phyloP scores from a whole-genome alignment of 140 eudicot species.

The Senecio squalidus region DNA sequence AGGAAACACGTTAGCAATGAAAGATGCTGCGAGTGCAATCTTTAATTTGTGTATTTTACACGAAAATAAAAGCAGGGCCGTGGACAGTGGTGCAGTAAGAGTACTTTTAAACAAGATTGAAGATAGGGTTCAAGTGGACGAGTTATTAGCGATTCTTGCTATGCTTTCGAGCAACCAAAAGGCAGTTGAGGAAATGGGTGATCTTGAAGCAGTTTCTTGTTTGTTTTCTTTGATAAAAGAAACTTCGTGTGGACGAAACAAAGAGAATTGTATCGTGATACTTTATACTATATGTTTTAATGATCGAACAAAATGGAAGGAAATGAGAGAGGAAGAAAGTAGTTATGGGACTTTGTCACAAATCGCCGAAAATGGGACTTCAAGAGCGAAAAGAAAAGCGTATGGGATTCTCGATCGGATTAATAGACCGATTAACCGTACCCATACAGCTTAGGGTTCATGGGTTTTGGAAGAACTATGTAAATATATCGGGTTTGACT shows the following conservation, averaged over 20 bases:
- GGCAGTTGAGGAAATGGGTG: conserved; percentile 75
- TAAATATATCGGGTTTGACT: conserved; percentile 45
- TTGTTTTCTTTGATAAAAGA: conserved; percentile 61
- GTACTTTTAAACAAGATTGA: conserved; percentile 55
- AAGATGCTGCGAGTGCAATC: conserved; percentile 86
- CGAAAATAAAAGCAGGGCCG: conserved; percentile 73
- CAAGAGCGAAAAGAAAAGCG: conserved; percentile 93
- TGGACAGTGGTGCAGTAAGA: conserved; percentile 59
- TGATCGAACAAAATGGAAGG: conserved; percentile 59
- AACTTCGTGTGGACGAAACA: conserved; percentile 58
- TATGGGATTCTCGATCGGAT: conserved; percentile 81
- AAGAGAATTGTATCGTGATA: conserved; percentile 63
- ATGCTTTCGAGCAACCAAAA: conserved; percentile 82
- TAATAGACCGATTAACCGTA: conserved; percentile 49
- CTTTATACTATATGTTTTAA: conserved; percentile 51
- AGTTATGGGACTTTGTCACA: conserved; percentile 47
- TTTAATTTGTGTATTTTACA: conserved; percentile 69
- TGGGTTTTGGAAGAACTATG: conserved; percentile 29
- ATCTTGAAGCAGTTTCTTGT: conserved; percentile 63
- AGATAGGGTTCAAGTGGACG: conserved; percentile 58
- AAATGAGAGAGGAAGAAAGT: conserved; percentile 70
- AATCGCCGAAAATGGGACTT: conserved; percentile 63
- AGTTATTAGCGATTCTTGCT: conserved; percentile 79
- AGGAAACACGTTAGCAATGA: conserved; percentile 64
- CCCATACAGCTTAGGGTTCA: conserved; percentile 63